Base-by-base conservation (phyloP, 2,329 filamentous ascomycete species). In the Tolypocladium ovalisporum region DNA sequence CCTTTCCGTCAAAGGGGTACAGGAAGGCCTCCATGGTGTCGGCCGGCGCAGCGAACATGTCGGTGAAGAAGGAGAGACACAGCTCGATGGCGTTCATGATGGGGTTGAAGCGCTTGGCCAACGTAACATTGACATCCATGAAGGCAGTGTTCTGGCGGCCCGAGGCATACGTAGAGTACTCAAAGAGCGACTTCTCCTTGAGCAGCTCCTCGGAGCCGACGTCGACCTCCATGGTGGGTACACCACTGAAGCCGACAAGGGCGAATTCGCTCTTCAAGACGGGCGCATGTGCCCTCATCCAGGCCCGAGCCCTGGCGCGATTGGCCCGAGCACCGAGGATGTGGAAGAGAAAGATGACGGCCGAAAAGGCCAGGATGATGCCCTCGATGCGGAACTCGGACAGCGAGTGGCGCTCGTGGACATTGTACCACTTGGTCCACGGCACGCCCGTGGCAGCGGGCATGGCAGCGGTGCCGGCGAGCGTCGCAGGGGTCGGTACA, bases 371-470 rank as follows among this genome's bases (percentile, higher is more conserved):
- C 59, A 97, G 76, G 66, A 99, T 88, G 70, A 91, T 76, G 59
- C 89, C 87, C 76, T 99, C 94, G 66, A 87, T 82, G 75, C 85
- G 85, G 80, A 99, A 99, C 72, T 99, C 94, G 67, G 80, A 81
- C 59, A 87, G 76, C 32, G 85, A 85, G 67, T 92, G 86, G 68
- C 94, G 90, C 81, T 97, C 92, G 81, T 96, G 94, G 60, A 97
- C 79, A 57, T 91, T 90, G 77, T 97, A 99, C 94, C 94, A 99
- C 78, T 90, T 90, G 55, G 91, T 96, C 73, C 88, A 97, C 17
- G 89, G 88, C 32, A 79, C 76, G 49, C 70, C 73, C 51, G 79
- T 78, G 52, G 74, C 71, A 51, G 76, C 77, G 59, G 80, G 78
- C 22, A 73, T 69, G 35, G 76, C 69, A 54, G 74, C 71, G 47